Evolutionary conservation across 192 early-diverging fungal genomes (phyloP).

Genomic region (Backusella westeae): DNA sequence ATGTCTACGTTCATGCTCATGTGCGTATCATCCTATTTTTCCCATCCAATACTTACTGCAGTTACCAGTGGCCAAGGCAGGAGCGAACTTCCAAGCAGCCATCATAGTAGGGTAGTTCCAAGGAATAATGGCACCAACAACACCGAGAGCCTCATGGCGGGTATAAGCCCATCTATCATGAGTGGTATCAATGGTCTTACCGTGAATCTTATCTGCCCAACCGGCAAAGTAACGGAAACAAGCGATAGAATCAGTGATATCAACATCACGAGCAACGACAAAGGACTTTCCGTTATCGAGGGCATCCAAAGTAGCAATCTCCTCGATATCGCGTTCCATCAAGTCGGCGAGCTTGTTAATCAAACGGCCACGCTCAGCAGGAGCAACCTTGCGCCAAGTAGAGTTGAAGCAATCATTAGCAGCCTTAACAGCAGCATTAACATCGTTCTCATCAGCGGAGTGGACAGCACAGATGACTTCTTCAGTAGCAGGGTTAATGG

Average conservation of each 20-base stretch:
- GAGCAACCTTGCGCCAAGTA: constrained; percentile 50
- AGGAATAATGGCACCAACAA: constrained; percentile 73
- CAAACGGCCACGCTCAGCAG: constrained; percentile 44
- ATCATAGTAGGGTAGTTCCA: constrained; percentile 72
- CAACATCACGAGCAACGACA: constrained; percentile 52
- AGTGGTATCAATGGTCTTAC: constrained; percentile 48
- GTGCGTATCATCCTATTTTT: not conserved
- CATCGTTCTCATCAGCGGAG: constrained; percentile 56
- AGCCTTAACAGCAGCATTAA: constrained; percentile 61
- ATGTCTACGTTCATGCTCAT: not conserved
- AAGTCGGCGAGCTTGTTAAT: constrained; percentile 61
- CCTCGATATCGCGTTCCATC: constrained; percentile 45
- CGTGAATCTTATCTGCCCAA: constrained; percentile 60
- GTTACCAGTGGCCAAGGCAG: constrained; percentile 72
- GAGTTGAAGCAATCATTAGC: constrained; percentile 46
- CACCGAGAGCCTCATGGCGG: constrained; percentile 62
- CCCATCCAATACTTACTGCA: constrained; percentile 33
- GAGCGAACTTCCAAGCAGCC: constrained; percentile 73
- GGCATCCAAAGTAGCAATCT: constrained; percentile 59
- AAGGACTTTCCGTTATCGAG: constrained; percentile 79
- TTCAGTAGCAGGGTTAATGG: constrained; percentile 66
- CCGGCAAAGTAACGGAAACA: constrained; percentile 81
- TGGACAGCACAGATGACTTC: constrained; percentile 50
- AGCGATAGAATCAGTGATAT: constrained; percentile 61
- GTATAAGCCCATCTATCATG: constrained; percentile 48